Evolutionary conservation across 2,329 filamentous ascomycete genomes (phyloP), one percentile per base, ranked within the genome.

Genomic region (Colletotrichum tropicale): DNA sequence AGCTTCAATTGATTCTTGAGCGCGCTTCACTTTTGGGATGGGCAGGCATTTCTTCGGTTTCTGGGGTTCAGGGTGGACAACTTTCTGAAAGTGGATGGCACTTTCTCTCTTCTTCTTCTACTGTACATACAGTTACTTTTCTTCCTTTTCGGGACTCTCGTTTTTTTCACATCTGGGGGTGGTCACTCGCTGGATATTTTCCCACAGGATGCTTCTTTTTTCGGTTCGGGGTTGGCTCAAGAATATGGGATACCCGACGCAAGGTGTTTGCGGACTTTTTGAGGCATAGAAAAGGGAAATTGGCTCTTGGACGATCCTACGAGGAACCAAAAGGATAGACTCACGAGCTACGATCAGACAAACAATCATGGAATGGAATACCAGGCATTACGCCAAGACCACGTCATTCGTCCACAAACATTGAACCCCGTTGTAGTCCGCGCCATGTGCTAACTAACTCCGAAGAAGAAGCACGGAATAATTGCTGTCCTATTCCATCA

Each of bases 71-170:
- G 28, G 71, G 38, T 32, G 38, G 58, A 65, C 7, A 58, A 32
- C 9, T 61, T 58, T 28, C 6, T 30, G 34, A 38, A 55, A 69
- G 70, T 61, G 64, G 34, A 32, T 8, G 16, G 38, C 70, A 26
- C 56, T 48, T 66, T 61, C 18, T 36, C 43, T 8, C n/a, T 77
- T 71, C 69, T 82, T 83, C 77, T 80, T 76, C 85, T 86, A 81
- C 81, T 84, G 82, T 83, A 85, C 82, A 85, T 80, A 80, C 77
- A 77, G 78, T 71, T 58, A 65, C 34, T 56, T 60, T 77, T 75
- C 72, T 78, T 79, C 71, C 34, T 56, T 24, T 74, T 74, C 64
- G 15, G 65, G 64, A 76, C 70, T 65, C 52, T 74, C 70, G 64
- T 64, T 74, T 74, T 74, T 76, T 74, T 76, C 75, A 74, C 71